Base-by-base conservation (phyloP, 2,329 filamentous ascomycete species). In the Cercospora sp. region DNA sequence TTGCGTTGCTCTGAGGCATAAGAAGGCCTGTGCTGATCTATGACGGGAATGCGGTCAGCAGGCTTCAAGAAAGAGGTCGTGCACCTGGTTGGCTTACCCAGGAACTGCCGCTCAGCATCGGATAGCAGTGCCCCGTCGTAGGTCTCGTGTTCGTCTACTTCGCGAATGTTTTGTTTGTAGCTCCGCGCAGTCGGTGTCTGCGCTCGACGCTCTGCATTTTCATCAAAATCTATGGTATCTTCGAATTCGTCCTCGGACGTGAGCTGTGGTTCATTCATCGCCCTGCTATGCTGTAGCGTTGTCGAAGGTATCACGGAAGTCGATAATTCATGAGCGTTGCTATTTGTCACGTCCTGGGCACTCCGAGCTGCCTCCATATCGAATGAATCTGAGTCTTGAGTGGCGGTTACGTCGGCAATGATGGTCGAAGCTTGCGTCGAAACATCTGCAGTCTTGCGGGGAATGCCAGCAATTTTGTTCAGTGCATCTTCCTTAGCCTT, bases 61-160 rank as follows among this genome's bases (percentile, higher is more conserved):
- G 42, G 30, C n/a, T 31, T 12, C 45, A 10, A 51, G 2, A 6
- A 51, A 10, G 20, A 51, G 18, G 45, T 31, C 60, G 30, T 23
- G 12, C 9, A n/a, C 16, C 13, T n/a, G 60, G 10, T 18, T 12
- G 42, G 36, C 68, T 48, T 68, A 76, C 74, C 67, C 8, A 77
- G 71, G 8, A 75, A 55, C 20, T 71, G 39, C 28, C 64, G 70
- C 30, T 77, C 75, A n/a, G 67, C 66, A 0, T 69, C 65, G 3
- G 73, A 72, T 28, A 77, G 67, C 5, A 77, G 64, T 6, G 73
- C 75, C 4, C 75, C 75, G 18, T 71, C 74, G 57, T 77, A 77
- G 64, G 76, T 74, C 36, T 77, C 75, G 42, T 76, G 51, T 28
- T 72, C 66, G 33, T 75, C 70, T 16, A 76, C 75, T 8, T 74